These are phyloP conservation scores for Mycogone perniciosa DNA, from an alignment of 2,329 filamentous ascomycete species.

Conservation along the genomic window DNA sequence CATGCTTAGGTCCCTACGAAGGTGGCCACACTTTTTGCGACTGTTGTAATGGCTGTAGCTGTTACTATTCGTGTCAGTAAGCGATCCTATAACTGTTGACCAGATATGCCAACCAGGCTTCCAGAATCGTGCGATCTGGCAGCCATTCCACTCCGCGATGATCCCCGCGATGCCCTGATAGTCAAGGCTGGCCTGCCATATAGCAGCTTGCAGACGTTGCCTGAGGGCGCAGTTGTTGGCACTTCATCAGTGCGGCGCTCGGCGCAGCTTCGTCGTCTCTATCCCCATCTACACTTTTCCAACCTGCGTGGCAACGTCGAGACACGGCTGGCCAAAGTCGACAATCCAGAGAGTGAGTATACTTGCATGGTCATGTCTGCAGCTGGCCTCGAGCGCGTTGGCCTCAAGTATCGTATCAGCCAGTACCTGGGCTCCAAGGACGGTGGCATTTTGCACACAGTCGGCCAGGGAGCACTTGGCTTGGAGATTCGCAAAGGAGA, in stretches of 20 bases:
- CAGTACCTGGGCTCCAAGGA: conserved; percentile 10
- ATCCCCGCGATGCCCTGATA: conserved; percentile 8
- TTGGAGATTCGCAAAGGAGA: conserved; percentile 10
- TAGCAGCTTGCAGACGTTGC: neutral
- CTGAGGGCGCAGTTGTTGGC: conserved; percentile 6
- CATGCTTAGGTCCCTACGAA: no score
- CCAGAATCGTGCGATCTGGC: conserved; percentile 6
- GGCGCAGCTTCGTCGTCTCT: conserved; percentile 4
- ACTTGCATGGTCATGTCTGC: conserved; percentile 10
- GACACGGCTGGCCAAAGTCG: conserved; percentile 6
- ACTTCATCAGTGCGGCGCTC: conserved; percentile 7
- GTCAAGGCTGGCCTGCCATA: conserved; percentile 6
- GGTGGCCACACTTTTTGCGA: no score
- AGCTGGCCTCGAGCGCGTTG: conserved; percentile 4
- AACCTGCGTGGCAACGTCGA: conserved; percentile 8
- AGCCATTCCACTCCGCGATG: conserved; percentile 6
- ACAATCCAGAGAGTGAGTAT: conserved; percentile 5
- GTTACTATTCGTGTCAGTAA: neutral
- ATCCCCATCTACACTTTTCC: conserved; percentile 6
- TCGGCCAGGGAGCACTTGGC: conserved; percentile 7
- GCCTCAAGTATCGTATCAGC: conserved; percentile 8
- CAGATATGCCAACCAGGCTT: conserved; percentile 9
- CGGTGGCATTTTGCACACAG: conserved; percentile 4
- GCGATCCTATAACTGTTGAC: neutral
- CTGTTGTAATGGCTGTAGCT: no score